Base-by-base conservation (phyloP, 2,329 filamentous ascomycete species). In the Apiospora phragmitis region DNA sequence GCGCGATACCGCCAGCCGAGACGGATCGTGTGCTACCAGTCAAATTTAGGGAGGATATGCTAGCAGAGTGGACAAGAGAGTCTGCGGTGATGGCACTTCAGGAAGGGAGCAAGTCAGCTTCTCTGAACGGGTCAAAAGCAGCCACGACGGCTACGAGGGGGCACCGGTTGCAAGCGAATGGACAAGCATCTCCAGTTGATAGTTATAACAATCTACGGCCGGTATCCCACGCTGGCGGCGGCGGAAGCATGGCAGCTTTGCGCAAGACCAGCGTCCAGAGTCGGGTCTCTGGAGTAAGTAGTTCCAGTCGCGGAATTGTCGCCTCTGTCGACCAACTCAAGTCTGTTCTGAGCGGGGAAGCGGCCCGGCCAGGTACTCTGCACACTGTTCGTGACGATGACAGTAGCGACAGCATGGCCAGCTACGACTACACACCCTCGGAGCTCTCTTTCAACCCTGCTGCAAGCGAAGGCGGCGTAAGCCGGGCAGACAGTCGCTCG, bases 61-160 rank as follows among this genome's bases (percentile, higher is more conserved):
- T 94, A 70, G 85, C 88, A 26, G 89, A 93, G 66, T 98, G 95
- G 95, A 92, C 90, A 49, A 91, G 91, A 77, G 94, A 97, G 29
- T 82, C 85, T 18, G 93, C 92, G 42, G 83, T 96, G 68, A 88
- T 91, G 14, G 86, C 89, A 47, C 87, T 93, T 67, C 90, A 92
- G 71, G 89, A 93, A 70, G 88, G 86, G 67, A 91, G 91, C 75
- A 93, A 91, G 75, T 89, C 93, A 0, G 88, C 89, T 16, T 97
- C 94, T 4, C 83, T 97, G 69, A 93, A 86, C 69, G 94, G 94
- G 29, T 97, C 94, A 3, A 90, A 89, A 73, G 86, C 88, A 1
- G 91, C 89, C 55, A 93, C 89, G 14, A 86, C 85, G 69, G 85
- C 79, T 24, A 87, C 86, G 16, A 83, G 78, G 75, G 85, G 82